Evolutionary conservation across 345 rosid species (phyloP), one percentile per base, ranked within the genome.

Genomic region (Gossypium sturtianum): DNA sequence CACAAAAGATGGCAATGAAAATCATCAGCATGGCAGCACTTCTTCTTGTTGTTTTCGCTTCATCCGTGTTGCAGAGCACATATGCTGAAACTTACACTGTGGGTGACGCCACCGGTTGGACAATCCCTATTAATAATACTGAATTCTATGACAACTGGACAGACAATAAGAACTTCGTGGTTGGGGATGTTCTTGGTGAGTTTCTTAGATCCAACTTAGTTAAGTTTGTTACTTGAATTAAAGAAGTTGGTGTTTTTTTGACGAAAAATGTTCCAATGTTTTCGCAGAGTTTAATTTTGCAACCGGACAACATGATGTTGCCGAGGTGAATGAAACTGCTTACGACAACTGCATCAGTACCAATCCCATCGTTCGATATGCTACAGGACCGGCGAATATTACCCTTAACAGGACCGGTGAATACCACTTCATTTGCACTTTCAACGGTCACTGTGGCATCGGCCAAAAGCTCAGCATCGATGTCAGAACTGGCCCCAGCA

Each of bases 111-210:
- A 7, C 15, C 17, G 86, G 84, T 0, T 88, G 89, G 91, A n/a
- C 0, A 47, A 9, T 2, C 16, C 85, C 83, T 63, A 3, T 4
- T 20, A 11, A 64, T 0, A 70, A 45, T 45, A 0, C 19, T 56
- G 56, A 53, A 45, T 65, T 76, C 25, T 87, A 84, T 61, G 10
- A 80, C 4, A 17, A 12, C 65, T 87, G 91, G 89, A 76, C 72
- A 1, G 57, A 69, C 47, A 16, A 13, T 16, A 68, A 72, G 17
- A 58, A 49, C 66, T 87, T 87, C 72, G 10, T 4, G 0, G 80
- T 87, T 3, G 84, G 85, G 1, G 89, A 87, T 34, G 23, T 71
- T 49, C 80, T 87, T 1, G 64, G 91, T 87, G 72, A 71, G 22
- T 58, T 65, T 62, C 23, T 34, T 49, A 15, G 1, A n/a, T 48